Evolutionary conservation across 2,329 filamentous ascomycete genomes (phyloP).

Genomic region (Metarhizium sp.): DNA sequence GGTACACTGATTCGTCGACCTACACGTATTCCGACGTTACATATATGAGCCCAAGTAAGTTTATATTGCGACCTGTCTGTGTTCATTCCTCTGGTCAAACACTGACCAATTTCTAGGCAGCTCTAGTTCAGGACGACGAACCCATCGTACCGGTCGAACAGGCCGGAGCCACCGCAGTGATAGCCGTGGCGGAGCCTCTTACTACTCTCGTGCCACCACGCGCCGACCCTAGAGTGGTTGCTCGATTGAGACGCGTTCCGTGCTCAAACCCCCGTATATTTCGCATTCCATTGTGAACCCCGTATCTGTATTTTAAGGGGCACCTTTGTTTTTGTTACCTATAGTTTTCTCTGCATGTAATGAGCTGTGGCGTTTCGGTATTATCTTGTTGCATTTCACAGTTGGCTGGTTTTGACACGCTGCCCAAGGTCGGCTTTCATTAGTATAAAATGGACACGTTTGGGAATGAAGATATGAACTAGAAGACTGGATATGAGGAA

Average conservation of each 20-base stretch:
- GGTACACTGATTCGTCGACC: conserved; percentile 44
- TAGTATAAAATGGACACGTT: neutral
- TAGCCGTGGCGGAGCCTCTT: conserved; percentile 2
- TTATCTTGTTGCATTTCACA: neutral
- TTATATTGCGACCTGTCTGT: neutral
- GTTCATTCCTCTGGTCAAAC: neutral
- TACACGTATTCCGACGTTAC: conserved; percentile 40
- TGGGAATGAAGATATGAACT: neutral
- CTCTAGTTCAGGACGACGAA: conserved; percentile 14
- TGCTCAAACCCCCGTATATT: neutral
- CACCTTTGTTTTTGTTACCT: neutral
- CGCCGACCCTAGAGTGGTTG: conserved; percentile 4
- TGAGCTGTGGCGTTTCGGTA: neutral
- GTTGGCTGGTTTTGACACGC: neutral
- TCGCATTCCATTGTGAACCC: neutral
- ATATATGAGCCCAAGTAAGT: conserved; percentile 41
- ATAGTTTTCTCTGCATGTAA: neutral
- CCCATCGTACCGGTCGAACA: conserved; percentile 6
- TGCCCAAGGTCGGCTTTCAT: neutral
- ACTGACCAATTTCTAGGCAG: conserved; percentile 7
- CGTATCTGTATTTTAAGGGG: neutral
- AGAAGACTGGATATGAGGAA: neutral
- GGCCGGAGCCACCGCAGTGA: conserved; percentile 2
- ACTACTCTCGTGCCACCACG: conserved; percentile 4
- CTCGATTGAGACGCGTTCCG: neutral